phyloP scores from a whole-genome alignment of 1,284 basidiomycete genomes.

The Sanghuangporus weigelae region DNA sequence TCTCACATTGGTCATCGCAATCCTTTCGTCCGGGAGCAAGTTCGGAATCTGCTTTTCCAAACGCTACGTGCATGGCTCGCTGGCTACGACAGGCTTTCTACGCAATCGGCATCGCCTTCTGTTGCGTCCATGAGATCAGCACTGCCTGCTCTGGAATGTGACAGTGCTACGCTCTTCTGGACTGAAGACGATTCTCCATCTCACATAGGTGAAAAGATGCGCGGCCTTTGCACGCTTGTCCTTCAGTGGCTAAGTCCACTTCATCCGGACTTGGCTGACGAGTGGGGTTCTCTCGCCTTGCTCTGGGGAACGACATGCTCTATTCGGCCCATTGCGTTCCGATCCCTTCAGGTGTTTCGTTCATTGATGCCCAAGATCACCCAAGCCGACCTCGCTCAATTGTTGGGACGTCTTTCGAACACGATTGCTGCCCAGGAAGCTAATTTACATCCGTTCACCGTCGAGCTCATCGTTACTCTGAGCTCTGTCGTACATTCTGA shows the following conservation, averaged over 20 bases:
- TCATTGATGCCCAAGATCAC: conserved; percentile 74
- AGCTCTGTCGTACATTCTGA: conserved; percentile 58
- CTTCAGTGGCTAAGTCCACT: conserved; percentile 68
- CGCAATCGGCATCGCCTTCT: conserved; percentile 43
- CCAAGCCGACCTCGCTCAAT: conserved; percentile 70
- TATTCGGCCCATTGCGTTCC: conserved; percentile 81
- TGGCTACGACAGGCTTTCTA: conserved; percentile 61
- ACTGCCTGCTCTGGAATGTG: conserved; percentile 55
- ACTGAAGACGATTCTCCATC: conserved; percentile 58
- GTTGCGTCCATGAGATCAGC: conserved; percentile 44
- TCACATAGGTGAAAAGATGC: conserved; percentile 63
- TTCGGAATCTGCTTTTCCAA: conserved; percentile 75
- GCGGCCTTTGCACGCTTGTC: conserved; percentile 59
- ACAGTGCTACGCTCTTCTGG: conserved; percentile 63
- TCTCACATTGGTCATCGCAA: conserved; percentile 80
- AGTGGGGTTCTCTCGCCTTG: conserved; percentile 80
- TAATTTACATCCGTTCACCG: conserved; percentile 78
- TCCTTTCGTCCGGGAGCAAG: conserved; percentile 64
- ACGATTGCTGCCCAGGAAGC: conserved; percentile 76
- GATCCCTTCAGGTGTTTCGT: conserved; percentile 89
- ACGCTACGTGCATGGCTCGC: conserved; percentile 74
- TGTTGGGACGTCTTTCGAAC: conserved; percentile 81
- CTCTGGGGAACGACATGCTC: conserved; percentile 86
- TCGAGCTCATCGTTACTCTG: conserved; percentile 80
- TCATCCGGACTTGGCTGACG: conserved; percentile 60